Conservation (phyloP, 192 early-diverging fungal genomes). For the Thamnidium elegans region DNA sequence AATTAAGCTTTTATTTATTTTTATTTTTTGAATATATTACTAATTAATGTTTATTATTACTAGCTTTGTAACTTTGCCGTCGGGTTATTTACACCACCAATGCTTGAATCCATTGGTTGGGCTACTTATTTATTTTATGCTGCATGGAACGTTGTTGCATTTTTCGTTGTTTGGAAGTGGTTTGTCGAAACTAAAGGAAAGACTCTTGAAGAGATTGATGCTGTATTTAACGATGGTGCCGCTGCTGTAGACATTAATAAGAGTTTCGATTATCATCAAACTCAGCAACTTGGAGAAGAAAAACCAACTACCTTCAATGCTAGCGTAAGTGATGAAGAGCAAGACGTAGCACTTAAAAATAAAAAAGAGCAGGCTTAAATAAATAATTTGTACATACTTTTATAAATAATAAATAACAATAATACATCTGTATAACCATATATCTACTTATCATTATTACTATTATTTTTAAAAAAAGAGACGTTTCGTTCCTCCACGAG, state of each 20-base stretch:
- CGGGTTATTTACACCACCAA: background rate
- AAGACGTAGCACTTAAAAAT: too few relatives aligned
- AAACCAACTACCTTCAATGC: too few relatives aligned
- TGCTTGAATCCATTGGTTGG: conserved; percentile 7
- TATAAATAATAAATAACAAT: too few relatives aligned
- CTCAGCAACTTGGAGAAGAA: background rate
- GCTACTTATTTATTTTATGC: conserved; percentile 24
- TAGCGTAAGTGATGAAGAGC: too few relatives aligned
- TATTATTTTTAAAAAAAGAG: too few relatives aligned
- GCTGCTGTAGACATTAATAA: background rate
- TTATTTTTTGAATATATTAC: too few relatives aligned
- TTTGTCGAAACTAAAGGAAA: conserved; percentile 36
- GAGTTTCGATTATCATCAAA: background rate
- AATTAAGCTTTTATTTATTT: too few relatives aligned
- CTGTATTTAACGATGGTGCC: conserved; percentile 32
- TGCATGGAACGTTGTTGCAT: conserved; percentile 12
- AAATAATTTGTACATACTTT: too few relatives aligned
- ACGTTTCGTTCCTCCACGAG: too few relatives aligned
- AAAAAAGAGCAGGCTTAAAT: too few relatives aligned
- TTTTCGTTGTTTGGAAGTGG: background rate
- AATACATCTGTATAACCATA: too few relatives aligned
- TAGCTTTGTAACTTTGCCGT: conserved; percentile 20
- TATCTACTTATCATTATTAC: too few relatives aligned
- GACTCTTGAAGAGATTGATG: conserved; percentile 46
- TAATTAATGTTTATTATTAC: background rate